Conservation (phyloP, 2,329 filamentous ascomycete genomes). For the Aureobasidium namibiae region DNA sequence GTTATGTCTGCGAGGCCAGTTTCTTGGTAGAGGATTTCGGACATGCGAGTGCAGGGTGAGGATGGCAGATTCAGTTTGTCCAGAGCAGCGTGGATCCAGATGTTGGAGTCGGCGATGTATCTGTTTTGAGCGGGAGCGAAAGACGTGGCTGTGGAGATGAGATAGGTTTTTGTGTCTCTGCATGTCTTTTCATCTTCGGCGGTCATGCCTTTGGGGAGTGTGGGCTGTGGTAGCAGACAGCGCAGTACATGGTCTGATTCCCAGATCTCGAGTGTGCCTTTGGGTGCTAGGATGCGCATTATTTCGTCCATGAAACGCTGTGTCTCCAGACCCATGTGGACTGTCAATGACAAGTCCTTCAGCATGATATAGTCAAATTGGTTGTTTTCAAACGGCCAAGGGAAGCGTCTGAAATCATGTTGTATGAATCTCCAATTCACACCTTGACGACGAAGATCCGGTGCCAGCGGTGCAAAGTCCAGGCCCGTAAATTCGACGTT, state of each 20-base stretch:
- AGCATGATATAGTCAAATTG: slow-evolving; percentile 85
- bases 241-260: slow-evolving; percentile 79
- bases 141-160: slow-evolving; percentile 73
- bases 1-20: slow-evolving; percentile 63
- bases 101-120: slow-evolving; percentile 75
- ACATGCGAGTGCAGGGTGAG: slow-evolving; percentile 70
- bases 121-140: slow-evolving; percentile 73
- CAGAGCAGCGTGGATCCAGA: slow-evolving; percentile 69
- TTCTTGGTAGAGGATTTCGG: slow-evolving; percentile 73
- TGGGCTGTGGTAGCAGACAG: slow-evolving; percentile 70
- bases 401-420: slow-evolving; percentile 69
- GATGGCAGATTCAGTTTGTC: slow-evolving; percentile 61
- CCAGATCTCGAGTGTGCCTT: slow-evolving; percentile 80
- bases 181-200: slow-evolving; percentile 57
- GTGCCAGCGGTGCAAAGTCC: slow-evolving; percentile 68
- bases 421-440: slow-evolving; percentile 86
- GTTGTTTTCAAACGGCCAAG: slow-evolving; percentile 68
- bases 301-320: slow-evolving; percentile 60
- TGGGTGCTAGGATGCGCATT: slow-evolving; percentile 65
- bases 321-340: slow-evolving; percentile 48
- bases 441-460: slow-evolving; percentile 57
- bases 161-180: slow-evolving; percentile 67
- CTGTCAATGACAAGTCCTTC: slow-evolving; percentile 71
- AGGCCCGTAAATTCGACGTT: slow-evolving; percentile 73
- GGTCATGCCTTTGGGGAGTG: slow-evolving; percentile 43